Evolutionary conservation across 345 rosid species (phyloP), one percentile per base, ranked within the genome.

Genomic region (Citrus glauca): DNA sequence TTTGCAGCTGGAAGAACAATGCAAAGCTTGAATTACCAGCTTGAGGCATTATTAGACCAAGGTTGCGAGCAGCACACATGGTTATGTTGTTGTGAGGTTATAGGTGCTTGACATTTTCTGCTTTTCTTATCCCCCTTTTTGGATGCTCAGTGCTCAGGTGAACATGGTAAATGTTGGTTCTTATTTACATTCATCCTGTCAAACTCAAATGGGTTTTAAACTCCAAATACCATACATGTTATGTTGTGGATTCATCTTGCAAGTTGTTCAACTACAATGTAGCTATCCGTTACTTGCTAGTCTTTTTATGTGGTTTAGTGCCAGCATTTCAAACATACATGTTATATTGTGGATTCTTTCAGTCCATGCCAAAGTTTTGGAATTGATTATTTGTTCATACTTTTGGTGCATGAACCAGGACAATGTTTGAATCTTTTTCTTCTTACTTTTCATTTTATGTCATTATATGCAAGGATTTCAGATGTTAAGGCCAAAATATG

Each of bases 1-100:
- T 42, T 25, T 60, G 86, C 91, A 94, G 98, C 86, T 94, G 94
- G 97, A 92, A 91, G 86, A 92, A 90, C 91, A 91, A 94, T 77
- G 87, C 78, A 79, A 92, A 86, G 89, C 95, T 94, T 38, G 87
- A 94, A 79, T 87, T 94, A 74, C 97, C 95, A 0, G 98, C 98
- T 62, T 94, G 90, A 89, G 66, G 32, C 71, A 25, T 63, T 6
- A 32, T 30, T 4, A 37, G 45, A 33, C 27, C 45, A 45, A 71
- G 69, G 75, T 67, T 72, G 78, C 13, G 19, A 37, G 66, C 65
- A 63, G 63, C 69, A 60, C 60, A 5, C 70, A 48, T 42, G 20
- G 25, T 1, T 66, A 17, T 57, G 16, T 37, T 27, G 50, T 66
- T 56, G 72, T 66, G 42, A 25, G 66, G 68, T 56, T 56, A 48